These are phyloP conservation scores for Hyphopichia wangnamkhiaoensis DNA, from an alignment of 1,139 yeast species.

Conservation along the genomic window DNA sequence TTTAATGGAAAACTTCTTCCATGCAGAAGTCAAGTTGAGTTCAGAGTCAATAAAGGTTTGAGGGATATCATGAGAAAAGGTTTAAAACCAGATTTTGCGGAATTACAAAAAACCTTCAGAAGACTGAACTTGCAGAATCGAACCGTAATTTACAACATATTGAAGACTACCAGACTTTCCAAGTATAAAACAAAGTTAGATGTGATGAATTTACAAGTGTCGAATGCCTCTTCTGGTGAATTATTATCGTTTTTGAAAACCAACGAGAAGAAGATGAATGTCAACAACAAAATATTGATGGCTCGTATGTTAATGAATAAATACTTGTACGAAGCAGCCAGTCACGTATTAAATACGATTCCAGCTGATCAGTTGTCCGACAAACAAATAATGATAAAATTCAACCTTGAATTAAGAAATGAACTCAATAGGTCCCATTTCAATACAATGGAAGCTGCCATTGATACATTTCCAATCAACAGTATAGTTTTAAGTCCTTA, in stretches of 20 bases:
- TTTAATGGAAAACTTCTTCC: constrained; percentile 13
- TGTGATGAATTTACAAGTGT: constrained; percentile 21
- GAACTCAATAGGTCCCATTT: constrained; percentile 20
- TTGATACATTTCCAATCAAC: constrained; percentile 34
- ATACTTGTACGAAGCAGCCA: constrained; percentile 25
- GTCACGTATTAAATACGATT: constrained; percentile 23
- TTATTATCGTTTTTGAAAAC: constrained; percentile 16
- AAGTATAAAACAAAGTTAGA: constrained; percentile 19
- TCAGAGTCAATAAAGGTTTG: constrained; percentile 38
- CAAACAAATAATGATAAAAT: constrained; percentile 23
- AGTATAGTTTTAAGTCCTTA: constrained; percentile 36
- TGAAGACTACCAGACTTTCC: constrained; percentile 21
- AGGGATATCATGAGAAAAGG: constrained; percentile 34
- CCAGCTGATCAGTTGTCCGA: constrained; percentile 25
- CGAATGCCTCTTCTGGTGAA: constrained; percentile 17
- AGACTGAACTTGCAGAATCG: constrained; percentile 23
- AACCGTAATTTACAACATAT: constrained; percentile 20
- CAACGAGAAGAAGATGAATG: constrained; percentile 15
- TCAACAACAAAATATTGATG: constrained; percentile 32
- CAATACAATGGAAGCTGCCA: constrained; percentile 16
- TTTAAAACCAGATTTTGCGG: constrained; percentile 33
- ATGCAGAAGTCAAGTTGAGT: constrained; percentile 28
- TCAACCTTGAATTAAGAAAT: constrained; percentile 26
- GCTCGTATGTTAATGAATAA: constrained; percentile 34
- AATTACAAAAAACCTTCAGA: constrained; percentile 34